Evolutionary conservation across 2,329 filamentous ascomycete genomes (phyloP).

Genomic region (Decorospora gaudefroyi): DNA sequence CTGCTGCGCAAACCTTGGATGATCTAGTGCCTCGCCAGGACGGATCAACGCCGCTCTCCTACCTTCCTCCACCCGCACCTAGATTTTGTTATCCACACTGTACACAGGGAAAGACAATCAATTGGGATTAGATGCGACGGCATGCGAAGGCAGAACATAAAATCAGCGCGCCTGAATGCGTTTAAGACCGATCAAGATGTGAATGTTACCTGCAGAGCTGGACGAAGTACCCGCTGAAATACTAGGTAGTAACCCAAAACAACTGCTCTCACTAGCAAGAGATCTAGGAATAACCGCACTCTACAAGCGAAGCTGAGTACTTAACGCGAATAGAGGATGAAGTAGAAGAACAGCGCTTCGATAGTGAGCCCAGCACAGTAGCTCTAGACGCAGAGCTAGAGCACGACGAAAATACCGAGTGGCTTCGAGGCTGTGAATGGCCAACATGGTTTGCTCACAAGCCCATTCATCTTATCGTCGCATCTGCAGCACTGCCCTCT

Average conservation of each 20-base stretch:
- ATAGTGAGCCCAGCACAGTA: conserved; percentile 1
- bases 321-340: conserved; percentile 7
- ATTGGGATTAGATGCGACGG: conserved; percentile 4
- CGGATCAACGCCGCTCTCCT: conserved; percentile 6
- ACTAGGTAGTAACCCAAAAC: conserved; percentile 9
- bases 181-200: conserved; percentile 9
- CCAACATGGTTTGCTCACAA: conserved; percentile 12
- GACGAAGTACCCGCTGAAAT: conserved; percentile 15
- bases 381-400: conserved; percentile 12
- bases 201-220: conserved; percentile 14
- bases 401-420: conserved; percentile 14
- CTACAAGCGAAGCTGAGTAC: conserved; percentile 7
- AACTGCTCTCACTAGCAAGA: conserved; percentile 2
- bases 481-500: conserved; percentile 4
- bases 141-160: conserved; percentile 12
- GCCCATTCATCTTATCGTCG: conserved; percentile 12
- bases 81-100: conserved; percentile 9
- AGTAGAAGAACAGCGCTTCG: conserved; percentile 11
- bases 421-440: conserved; percentile 12
- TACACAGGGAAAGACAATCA: conserved; percentile 12
- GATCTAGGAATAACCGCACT: neutral
- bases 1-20: conserved; percentile 5
- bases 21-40: conserved; percentile 7
- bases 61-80: conserved; percentile 7
- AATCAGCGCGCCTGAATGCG: conserved; percentile 9